Conservation (phyloP, 768 basidiomycete genomes). For the Piloderma croceum region DNA sequence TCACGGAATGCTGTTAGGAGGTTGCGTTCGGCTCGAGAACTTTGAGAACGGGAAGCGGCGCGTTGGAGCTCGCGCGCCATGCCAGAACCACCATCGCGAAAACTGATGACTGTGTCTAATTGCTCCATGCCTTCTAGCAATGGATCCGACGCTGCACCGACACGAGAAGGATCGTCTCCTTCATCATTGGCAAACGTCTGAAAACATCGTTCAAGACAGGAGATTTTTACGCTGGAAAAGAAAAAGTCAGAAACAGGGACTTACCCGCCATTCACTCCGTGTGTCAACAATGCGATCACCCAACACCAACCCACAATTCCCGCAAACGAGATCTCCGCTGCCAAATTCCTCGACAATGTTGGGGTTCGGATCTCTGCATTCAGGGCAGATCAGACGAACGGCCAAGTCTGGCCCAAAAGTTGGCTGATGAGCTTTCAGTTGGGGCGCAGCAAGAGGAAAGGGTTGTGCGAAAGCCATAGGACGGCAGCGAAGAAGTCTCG, state of each 20-base stretch:
- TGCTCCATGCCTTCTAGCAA: constrained; percentile 92
- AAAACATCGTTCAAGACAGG: constrained; percentile 12
- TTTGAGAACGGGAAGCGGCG: constrained; percentile 77
- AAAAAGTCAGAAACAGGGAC: constrained; percentile 28
- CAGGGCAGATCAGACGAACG: constrained; percentile 89
- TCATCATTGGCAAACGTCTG: constrained; percentile 99
- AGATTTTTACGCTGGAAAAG: constrained; percentile 8
- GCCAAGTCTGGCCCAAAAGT: constrained; percentile 78
- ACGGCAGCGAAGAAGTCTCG: constrained; percentile 5
- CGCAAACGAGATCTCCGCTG: constrained; percentile 95
- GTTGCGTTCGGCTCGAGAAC: constrained; percentile 76
- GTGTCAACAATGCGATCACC: constrained; percentile 98
- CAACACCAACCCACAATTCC: constrained; percentile 86
- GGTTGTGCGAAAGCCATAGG: constrained; percentile 76
- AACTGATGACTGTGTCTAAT: constrained; percentile 91
- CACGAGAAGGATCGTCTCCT: constrained; percentile 99
- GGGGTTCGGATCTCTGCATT: constrained; percentile 89
- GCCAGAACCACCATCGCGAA: constrained; percentile 91
- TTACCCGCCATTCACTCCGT: constrained; percentile 93
- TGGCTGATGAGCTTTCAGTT: constrained; percentile 45
- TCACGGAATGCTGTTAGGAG: constrained; percentile 86
- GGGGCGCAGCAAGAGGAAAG: constrained; percentile 63
- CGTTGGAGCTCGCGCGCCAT: constrained; percentile 89
- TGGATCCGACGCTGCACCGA: constrained; percentile 92
- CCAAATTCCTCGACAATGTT: constrained; percentile 97